A percentile compares a stretch with the other conserved stretches of the same genome.
phyloP scores from a whole-genome alignment of 352 stramenopile species.

The Phytophthora meadii region DNA sequence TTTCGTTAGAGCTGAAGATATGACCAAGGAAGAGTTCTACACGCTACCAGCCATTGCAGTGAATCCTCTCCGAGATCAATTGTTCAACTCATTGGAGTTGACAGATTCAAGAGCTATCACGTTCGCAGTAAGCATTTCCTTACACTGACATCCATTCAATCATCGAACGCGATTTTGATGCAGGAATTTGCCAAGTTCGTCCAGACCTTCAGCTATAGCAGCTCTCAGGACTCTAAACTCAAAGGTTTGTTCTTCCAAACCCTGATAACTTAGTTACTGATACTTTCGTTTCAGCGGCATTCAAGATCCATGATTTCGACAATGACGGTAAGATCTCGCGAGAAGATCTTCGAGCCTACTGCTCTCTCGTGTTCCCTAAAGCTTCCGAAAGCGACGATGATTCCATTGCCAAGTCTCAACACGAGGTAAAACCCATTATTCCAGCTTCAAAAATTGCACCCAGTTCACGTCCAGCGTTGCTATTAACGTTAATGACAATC shows the following conservation, averaged over 20 bases:
- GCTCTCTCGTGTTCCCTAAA: conserved; percentile 46
- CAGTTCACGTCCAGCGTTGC: not conserved
- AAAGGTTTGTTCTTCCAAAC: conserved; percentile 33
- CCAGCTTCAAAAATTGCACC: not conserved
- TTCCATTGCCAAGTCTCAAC: conserved; percentile 23
- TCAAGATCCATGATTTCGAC: conserved; percentile 78
- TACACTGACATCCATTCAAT: not conserved
- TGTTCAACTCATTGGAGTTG: conserved; percentile 59
- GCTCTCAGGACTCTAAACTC: conserved; percentile 54
- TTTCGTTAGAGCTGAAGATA: conserved; percentile 47
- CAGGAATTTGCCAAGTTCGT: conserved; percentile 69
- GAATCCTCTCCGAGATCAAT: conserved; percentile 53
- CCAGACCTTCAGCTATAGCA: conserved; percentile 68
- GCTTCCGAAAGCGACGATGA: conserved; percentile 39
- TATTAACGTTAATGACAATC: conserved; percentile 4
- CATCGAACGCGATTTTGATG: conserved; percentile 6
- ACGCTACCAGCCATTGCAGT: conserved; percentile 43
- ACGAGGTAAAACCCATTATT: conserved; percentile 31
- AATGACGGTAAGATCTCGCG: conserved; percentile 73
- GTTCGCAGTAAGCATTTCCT: conserved; percentile 37
- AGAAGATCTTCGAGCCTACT: conserved; percentile 57
- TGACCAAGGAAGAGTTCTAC: conserved; percentile 68
- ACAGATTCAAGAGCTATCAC: conserved; percentile 35
- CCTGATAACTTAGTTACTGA: not conserved
- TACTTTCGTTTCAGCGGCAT: conserved; percentile 47